A percentile compares a stretch with the other conserved stretches of the same genome.
Conservation (phyloP, 2,329 filamentous ascomycete genomes). For the Neopestalotiopsis clavispora region DNA sequence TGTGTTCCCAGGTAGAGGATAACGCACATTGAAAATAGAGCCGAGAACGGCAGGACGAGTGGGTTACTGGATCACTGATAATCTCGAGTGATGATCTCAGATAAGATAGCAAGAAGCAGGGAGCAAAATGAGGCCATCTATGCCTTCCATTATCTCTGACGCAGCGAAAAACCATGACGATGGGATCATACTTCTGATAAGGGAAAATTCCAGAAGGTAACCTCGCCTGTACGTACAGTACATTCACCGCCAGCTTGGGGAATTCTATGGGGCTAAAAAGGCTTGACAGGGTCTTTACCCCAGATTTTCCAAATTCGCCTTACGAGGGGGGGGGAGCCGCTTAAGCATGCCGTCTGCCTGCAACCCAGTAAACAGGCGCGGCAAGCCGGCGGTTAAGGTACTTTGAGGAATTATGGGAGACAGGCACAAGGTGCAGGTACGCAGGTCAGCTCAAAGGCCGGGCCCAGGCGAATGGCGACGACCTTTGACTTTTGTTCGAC, state of each 20-base stretch:
- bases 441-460: not conserved
- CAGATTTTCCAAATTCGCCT: conserved; percentile 11
- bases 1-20: not conserved
- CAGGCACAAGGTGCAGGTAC: not conserved
- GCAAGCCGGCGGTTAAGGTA: not conserved
- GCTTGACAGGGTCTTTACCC: conserved; percentile 11
- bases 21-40: not conserved
- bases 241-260: not conserved
- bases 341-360: conserved; percentile 3
- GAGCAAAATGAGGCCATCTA: not conserved
- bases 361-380: conserved; percentile 7
- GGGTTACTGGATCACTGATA: not conserved
- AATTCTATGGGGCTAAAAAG: not conserved
- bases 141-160: not conserved
- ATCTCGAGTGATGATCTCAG: not conserved
- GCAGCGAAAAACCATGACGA: not conserved
- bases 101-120: not conserved
- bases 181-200: not conserved
- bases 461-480: not conserved
- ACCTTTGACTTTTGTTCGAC: not conserved
- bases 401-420: not conserved
- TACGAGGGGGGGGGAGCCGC: conserved; percentile 9
- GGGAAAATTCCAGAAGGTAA: not conserved
- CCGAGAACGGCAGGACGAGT: not conserved
- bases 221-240: not conserved